Base-by-base conservation (phyloP, 2,329 filamentous ascomycete genomes). In the Corinectria fuckeliana region DNA sequence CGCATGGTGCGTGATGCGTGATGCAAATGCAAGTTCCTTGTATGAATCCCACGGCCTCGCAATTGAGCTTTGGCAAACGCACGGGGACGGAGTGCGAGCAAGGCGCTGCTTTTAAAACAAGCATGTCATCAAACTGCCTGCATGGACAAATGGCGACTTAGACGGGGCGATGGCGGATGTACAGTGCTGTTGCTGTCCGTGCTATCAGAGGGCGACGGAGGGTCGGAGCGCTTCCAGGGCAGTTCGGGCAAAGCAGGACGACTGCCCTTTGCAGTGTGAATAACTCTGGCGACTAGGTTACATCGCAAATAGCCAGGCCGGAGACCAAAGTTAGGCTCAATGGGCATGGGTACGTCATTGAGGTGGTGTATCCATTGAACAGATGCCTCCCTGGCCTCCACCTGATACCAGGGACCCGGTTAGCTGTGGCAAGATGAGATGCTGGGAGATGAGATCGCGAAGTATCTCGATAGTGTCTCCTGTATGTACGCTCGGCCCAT, bases 401-500 rank as follows among this genome's bases (percentile, higher is more conserved):
- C 65, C 23, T 34, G 25, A 62, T 53, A 44, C 59, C 53, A 64
- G 56, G 50, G 60, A 62, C 56, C 55, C 60, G 50, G 57, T 56
- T 25, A 48, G n/a, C 49, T 49, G 54, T 58, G 23, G 51, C 56
- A n/a, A n/a, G n/a, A n/a, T n/a, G 32, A 36, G 23, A 45, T 44
- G 23, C 23, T 44, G 13, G n/a, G 20, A 44, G 62, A 69, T 67
- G 45, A 49, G 60, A 69, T 69, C 66, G 66, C 45, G 54, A 62
- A 64, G 50, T 49, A 69, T 69, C 64, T 69, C 58, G 66, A 68
- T 69, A 64, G n/a, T n/a, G n/a, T n/a, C n/a, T n/a, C n/a, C n/a
- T n/a, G n/a, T n/a, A n/a, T n/a, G n/a, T n/a, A n/a, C n/a, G n/a
- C n/a, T n/a, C n/a, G n/a, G 59, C 59, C 49, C 30, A 34, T 20